A percentile compares a stretch with the other conserved stretches of the same genome.
phyloP scores from a whole-genome alignment of 192 early-diverging fungal species.

The Phlyctochytrium arcticum region DNA sequence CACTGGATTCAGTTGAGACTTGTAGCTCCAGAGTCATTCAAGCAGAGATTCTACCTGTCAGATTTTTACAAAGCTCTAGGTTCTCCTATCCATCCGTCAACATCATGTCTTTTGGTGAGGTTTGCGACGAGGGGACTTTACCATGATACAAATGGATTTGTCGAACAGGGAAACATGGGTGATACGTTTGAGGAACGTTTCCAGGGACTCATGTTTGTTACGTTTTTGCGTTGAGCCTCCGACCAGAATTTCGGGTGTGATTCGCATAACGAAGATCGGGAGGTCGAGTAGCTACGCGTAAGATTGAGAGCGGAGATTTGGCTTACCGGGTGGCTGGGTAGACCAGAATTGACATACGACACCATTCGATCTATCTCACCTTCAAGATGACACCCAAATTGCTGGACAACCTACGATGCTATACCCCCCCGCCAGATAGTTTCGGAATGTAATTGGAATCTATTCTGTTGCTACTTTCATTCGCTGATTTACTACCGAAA shows the following conservation, averaged over 20 bases:
- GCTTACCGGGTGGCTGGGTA: no score
- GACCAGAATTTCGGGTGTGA: constrained; percentile 35
- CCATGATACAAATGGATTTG: constrained; percentile 40
- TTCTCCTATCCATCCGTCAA: constrained; percentile 13
- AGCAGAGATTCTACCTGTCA: constrained; percentile 20
- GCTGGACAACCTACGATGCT: background rate
- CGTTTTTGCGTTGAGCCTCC: constrained; percentile 41
- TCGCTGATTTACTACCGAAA: background rate
- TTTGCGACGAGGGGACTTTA: background rate
- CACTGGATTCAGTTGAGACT: constrained; percentile 15
- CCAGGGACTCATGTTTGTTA: constrained; percentile 25
- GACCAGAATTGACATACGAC: no score
- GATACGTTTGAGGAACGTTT: constrained; percentile 39
- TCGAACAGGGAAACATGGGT: constrained; percentile 43
- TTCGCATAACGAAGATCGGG: no score
- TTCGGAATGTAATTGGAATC: background rate
- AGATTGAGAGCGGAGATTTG: no score
- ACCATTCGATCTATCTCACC: no score
- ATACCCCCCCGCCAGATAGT: constrained; percentile 7
- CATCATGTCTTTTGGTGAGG: background rate
- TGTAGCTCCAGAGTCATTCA: background rate
- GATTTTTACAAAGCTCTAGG: constrained; percentile 35
- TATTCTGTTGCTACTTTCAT: background rate
- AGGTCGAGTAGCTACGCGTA: no score
- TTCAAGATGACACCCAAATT: background rate